Evolutionary conservation across 2,329 filamentous ascomycete species (phyloP), one percentile per base, ranked within the genome.

Genomic region (Claviceps sp.): DNA sequence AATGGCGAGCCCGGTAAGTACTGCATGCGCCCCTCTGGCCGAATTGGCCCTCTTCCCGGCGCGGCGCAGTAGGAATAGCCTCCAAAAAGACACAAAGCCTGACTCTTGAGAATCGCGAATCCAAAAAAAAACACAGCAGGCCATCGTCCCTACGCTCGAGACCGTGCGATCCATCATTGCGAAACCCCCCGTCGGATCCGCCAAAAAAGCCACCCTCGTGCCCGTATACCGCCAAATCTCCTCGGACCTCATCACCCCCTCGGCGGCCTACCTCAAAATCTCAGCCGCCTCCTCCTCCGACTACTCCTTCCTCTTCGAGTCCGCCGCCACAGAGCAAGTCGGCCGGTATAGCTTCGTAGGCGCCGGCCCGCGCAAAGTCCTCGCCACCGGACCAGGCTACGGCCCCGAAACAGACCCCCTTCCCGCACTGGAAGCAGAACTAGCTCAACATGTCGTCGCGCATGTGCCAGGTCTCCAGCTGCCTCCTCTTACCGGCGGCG

Each of bases 321-420:
- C 89, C 62, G 93, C 91, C 26, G 89, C 90, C 22, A 91, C 89
- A 30, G 91, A 97, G 70, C 89, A 85, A 18, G 88, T 98, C 58
- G 91, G 91, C 54, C 79, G 93, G 61, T 97, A 96, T 69, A 95
- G 88, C 72, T 98, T 98, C 69, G 79, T 98, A 55, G 91, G 91
- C 59, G 87, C 86, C 60, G 84, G 85, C 67, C 77, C 79, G 43
- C 70, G 77, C 76, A 93, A 94, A 69, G 78, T 95, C 54, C 75
- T 98, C 60, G 85, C 85, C 62, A 95, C 91, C 0, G 93, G 93
- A 11, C 82, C 87, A 54, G 88, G 88, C 55, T 86, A 94, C 79
- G 89, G 90, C 59, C 81, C 84, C 52, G 86, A 84, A 60, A 77
- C 80, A 56, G 93, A 98, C 64, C 93, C 93, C 37, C 75, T 98